A percentile compares a stretch with the other conserved stretches of the same genome.
Conservation (phyloP, 352 stramenopile species). For the Globisporangium megalacanthum region DNA sequence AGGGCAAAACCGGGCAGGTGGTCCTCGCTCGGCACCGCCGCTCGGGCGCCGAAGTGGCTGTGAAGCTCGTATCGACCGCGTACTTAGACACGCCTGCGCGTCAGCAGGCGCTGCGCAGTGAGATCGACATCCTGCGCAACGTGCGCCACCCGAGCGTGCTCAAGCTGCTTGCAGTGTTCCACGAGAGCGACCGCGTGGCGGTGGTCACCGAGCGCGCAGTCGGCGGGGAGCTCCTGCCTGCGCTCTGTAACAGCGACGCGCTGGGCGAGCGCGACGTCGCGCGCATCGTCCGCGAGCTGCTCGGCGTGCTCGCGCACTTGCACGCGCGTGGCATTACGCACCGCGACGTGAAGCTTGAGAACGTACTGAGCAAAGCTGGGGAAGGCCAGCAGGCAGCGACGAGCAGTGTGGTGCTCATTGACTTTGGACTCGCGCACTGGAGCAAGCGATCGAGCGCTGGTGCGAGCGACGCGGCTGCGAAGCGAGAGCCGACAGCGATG, state of each 20-base stretch:
- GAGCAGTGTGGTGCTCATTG: conserved; percentile 64
- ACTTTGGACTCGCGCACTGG: conserved; percentile 75
- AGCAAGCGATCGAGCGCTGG: conserved; percentile 18
- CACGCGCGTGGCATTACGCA: conserved; percentile 73
- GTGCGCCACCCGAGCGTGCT: conserved; percentile 57
- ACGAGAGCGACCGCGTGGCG: conserved; percentile 56
- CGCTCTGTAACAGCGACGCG: conserved; percentile 23
- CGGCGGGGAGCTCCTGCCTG: conserved; percentile 63
- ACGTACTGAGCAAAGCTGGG: conserved; percentile 60
- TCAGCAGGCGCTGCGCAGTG: conserved; percentile 50
- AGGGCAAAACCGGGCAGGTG: conserved; percentile 76
- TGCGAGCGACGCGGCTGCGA: no score
- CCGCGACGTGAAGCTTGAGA: conserved; percentile 81
- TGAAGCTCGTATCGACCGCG: conserved; percentile 60
- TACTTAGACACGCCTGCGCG: conserved; percentile 72
- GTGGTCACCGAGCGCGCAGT: conserved; percentile 64
- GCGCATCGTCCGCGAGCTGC: conserved; percentile 55
- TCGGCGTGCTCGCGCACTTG: conserved; percentile 61
- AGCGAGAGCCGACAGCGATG: conserved; percentile 26
- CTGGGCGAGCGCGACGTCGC: conserved; percentile 63
- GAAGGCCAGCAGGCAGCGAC: conserved; percentile 13
- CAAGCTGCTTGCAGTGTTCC: conserved; percentile 56
- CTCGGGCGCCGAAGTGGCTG: conserved; percentile 40
- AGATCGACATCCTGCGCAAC: conserved; percentile 53
- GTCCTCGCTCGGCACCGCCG: conserved; percentile 42